Base-by-base conservation (phyloP, 208 protist genomes). In the Wallacemonas sp. region DNA sequence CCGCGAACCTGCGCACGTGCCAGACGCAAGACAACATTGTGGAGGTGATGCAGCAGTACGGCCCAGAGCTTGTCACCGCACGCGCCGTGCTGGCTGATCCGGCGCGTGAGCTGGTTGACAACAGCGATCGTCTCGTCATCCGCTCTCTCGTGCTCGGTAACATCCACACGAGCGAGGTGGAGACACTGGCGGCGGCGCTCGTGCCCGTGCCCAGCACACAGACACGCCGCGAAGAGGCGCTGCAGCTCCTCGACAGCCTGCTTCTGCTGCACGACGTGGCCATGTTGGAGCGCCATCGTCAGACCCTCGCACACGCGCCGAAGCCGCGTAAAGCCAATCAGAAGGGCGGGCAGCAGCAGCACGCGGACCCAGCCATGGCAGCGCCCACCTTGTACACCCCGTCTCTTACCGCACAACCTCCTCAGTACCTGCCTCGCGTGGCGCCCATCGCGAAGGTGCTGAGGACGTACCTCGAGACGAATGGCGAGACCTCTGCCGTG, bases 11-110 rank as follows among this genome's bases (percentile, higher is more conserved):
- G n/a, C 75, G 59, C 1, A 58, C 67, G 24, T 92, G 86, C 70
- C 90, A 96, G 68, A 94, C 90, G 19, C 82, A 91, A 54, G 83
- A 88, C 30, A 88, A 88, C 56, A 72, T 96, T 38, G 30, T 81
- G 36, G 81, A 78, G 54, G 65, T 88, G 4, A 82, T 93, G 51
- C 53, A 77, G 39, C 28, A 28, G 0, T 65, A 41, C 46, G 53
- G 27, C 14, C 63, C 59, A 24, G 66, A 39, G 68, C 69, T 79
- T 69, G 62, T 66, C 39, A 68, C 63, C 8, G 66, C 64, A 38
- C 54, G 54, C 0, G 53, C 53, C 9, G 72, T 87, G 38, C 19
- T 42, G 51, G 21, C 26, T 42, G 44, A 34, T 24, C 41, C 30
- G 28, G 55, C 30, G 2, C 54, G 19, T 2, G 55, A 44, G 21